Base-by-base conservation (phyloP, 164 flowering plant species). In the Berberis vulgaris region DNA sequence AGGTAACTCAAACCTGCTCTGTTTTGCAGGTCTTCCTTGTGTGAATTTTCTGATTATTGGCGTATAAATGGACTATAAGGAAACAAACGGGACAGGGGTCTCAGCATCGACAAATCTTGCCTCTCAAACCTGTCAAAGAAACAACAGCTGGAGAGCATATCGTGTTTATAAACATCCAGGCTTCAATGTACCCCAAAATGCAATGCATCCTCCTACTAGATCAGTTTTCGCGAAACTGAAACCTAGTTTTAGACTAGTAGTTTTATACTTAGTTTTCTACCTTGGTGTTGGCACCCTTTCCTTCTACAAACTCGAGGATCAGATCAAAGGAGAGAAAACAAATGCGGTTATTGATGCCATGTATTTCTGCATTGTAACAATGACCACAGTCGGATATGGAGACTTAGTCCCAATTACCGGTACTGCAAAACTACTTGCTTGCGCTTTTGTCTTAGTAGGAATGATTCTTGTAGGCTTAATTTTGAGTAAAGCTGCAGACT, bases 341-440 rank as follows among this genome's bases (percentile, higher is more conserved):
- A 82, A 82, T 65, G 84, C 77, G 38, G 13, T 84, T 50, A 66
- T 92, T 12, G 98, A 92, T 72, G 80, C 98, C 4, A 44, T 86
- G 1, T 92, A 92, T 67, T 84, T 92, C 66, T 87, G 87, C 65
- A 74, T 88, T 55, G 96, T 89, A 54, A 92, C 96, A 49, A 89
- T 92, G 98, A 88, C 96, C n/a, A 88, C 96, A 0, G 91, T 88
- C 49, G 98, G 98, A 12, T 92, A 89, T 65, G 96, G 98, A 7
- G 98, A 92, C 59, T 83, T 89, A 7, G 94, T 88, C 2, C 96
- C 98, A 1, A 67, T 77, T 8, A 84, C 77, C 62, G 49, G 46
- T 0, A 7, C 78, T 6, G 67, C 91, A 1, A 89, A 93, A 72
- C 72, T 85, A 7, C 82, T 93, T 11, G 89, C 94, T 2, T 84